Evolutionary conservation across 208 protist genomes (phyloP).

Genomic region (Crithidia bombi): DNA sequence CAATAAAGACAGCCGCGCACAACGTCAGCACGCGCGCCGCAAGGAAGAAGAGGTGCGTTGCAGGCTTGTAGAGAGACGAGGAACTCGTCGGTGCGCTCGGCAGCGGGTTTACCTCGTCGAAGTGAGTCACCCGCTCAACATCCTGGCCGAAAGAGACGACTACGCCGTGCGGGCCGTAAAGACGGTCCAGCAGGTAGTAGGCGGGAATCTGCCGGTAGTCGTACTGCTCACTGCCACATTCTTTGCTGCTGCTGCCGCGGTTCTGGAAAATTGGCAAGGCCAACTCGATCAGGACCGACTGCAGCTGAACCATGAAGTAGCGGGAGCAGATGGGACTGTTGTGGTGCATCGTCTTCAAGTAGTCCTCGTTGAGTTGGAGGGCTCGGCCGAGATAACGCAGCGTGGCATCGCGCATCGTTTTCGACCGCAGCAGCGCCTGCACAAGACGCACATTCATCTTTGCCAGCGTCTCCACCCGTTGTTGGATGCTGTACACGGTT

Average conservation of each 20-base stretch:
- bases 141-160: slow-evolving; percentile 65
- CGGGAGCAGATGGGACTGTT: slow-evolving; percentile 72
- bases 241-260: background rate
- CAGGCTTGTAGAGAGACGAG: slow-evolving; percentile 60
- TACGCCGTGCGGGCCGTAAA: slow-evolving; percentile 29
- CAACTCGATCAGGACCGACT: slow-evolving; percentile 71
- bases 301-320: slow-evolving; percentile 84
- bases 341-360: slow-evolving; percentile 82
- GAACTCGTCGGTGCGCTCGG: slow-evolving; percentile 30
- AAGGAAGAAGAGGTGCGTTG: slow-evolving; percentile 85
- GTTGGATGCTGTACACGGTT: slow-evolving; percentile 58
- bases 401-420: slow-evolving; percentile 67
- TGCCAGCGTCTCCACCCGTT: slow-evolving; percentile 46
- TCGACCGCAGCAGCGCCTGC: slow-evolving; percentile 56
- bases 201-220: slow-evolving; percentile 55
- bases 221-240: slow-evolving; percentile 4
- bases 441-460: slow-evolving; percentile 63
- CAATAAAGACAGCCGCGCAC: slow-evolving; percentile 58
- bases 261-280: slow-evolving; percentile 70
- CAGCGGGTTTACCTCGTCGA: slow-evolving; percentile 55
- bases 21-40: slow-evolving; percentile 63
- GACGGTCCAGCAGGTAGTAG: slow-evolving; percentile 61
- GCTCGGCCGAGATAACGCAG: slow-evolving; percentile 68
- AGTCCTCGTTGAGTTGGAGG: slow-evolving; percentile 77
- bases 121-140: slow-evolving; percentile 83